Conservation (phyloP, 2,329 filamentous ascomycete species). For the Fusarium mangiferae region DNA sequence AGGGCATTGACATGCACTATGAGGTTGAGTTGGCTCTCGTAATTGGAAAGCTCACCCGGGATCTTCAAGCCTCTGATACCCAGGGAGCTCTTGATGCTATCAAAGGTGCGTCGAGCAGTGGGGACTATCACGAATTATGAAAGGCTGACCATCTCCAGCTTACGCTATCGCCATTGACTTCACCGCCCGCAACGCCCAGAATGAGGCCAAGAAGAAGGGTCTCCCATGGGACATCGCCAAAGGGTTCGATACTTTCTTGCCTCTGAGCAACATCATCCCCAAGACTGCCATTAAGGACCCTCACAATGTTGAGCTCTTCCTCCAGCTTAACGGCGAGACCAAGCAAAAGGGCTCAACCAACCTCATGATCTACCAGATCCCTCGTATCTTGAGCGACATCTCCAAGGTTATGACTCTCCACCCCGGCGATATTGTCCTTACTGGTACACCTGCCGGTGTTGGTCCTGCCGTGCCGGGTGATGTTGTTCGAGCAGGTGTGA, state of each 20-base stretch:
- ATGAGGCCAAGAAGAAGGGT: constrained; percentile 94
- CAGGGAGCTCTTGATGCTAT: constrained; percentile 84
- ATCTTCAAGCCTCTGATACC: constrained; percentile 79
- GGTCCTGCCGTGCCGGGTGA: constrained; percentile 87
- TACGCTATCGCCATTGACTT: constrained; percentile 96
- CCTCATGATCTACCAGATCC: constrained; percentile 93
- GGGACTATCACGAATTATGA: neutral
- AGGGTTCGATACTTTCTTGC: constrained; percentile 97
- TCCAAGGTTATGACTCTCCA: constrained; percentile 94
- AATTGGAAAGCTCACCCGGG: constrained; percentile 82
- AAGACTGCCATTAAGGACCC: constrained; percentile 86
- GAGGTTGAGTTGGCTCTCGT: constrained; percentile 94
- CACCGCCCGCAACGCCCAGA: constrained; percentile 94
- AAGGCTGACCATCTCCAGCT: constrained; percentile 56
- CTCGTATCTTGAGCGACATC: constrained; percentile 88
- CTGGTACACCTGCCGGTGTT: constrained; percentile 97
- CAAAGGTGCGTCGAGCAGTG: constrained; percentile 65
- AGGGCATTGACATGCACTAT: constrained; percentile 88
- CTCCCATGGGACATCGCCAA: constrained; percentile 97
- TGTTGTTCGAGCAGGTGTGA: constrained; percentile 84
- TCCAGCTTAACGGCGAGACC: constrained; percentile 82
- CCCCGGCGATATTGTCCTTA: constrained; percentile 91
- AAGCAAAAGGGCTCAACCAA: constrained; percentile 90
- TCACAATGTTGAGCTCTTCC: constrained; percentile 86
- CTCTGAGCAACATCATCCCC: constrained; percentile 82